A percentile compares a stretch with the other conserved stretches of the same genome.
These are phyloP conservation scores for Beta vulgaris DNA, from an alignment of 148 eudicot species.

Conservation along the genomic window DNA sequence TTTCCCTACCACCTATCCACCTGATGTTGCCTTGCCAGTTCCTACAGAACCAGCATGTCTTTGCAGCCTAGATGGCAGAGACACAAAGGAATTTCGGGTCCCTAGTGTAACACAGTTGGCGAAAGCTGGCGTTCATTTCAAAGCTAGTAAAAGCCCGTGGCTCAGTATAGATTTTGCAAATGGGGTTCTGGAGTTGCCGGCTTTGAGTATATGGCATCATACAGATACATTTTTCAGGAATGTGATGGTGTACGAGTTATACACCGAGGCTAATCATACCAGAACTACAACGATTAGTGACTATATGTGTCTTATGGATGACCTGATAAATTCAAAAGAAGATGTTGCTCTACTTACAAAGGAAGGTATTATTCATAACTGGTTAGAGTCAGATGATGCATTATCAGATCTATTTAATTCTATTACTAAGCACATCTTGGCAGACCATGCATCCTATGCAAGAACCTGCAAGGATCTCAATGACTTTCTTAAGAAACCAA, in stretches of 20 bases:
- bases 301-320: slow-evolving; percentile 27
- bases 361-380: slow-evolving; percentile 10
- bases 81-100: slow-evolving; percentile 6
- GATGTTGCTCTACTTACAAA: slow-evolving; percentile 15
- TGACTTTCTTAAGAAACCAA: background rate
- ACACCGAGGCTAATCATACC: slow-evolving; percentile 16
- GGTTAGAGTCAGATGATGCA: slow-evolving; percentile 22
- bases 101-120: background rate
- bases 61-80: slow-evolving; percentile 9
- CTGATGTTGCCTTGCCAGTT: too few relatives aligned
- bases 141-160: background rate
- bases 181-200: slow-evolving; percentile 15
- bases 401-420: slow-evolving; percentile 19
- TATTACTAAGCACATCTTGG: slow-evolving; percentile 19
- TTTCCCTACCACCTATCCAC: background rate
- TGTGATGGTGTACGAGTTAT: slow-evolving; percentile 19
- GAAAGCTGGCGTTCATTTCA: slow-evolving; percentile 1
- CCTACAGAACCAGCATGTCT: too few relatives aligned
- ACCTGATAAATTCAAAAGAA: slow-evolving; percentile 19
- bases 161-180: background rate
- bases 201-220: slow-evolving; percentile 19
- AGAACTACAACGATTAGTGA: slow-evolving; percentile 15
- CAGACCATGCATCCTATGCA: slow-evolving; percentile 16
- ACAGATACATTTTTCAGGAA: slow-evolving; percentile 28
- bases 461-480: slow-evolving; percentile 1